A percentile compares a stretch with the other conserved stretches of the same genome.
phyloP scores from a whole-genome alignment of 805 yeast species.

The Schwanniomyces yamadae region DNA sequence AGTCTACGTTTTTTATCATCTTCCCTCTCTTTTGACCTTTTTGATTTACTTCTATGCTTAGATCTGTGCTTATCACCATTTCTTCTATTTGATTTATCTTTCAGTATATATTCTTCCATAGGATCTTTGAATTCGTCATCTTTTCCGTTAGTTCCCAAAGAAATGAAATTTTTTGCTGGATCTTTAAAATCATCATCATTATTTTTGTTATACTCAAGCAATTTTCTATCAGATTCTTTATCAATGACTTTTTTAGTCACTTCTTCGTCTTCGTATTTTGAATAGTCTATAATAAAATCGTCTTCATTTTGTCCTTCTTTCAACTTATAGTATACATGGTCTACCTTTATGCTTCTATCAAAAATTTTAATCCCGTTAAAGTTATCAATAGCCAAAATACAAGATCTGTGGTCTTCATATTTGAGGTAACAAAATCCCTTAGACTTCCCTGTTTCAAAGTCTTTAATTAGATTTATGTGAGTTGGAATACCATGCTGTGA shows the following conservation, averaged over 20 bases:
- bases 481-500: conserved; percentile 90
- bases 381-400: conserved; percentile 86
- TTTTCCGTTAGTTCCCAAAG: conserved; percentile 18
- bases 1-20: background rate
- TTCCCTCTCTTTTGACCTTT: background rate
- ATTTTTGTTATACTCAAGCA: background rate
- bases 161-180: conserved; percentile 27
- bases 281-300: conserved; percentile 33
- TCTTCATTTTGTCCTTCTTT: conserved; percentile 52
- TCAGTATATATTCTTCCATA: conserved; percentile 15
- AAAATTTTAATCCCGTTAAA: conserved; percentile 66
- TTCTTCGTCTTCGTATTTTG: conserved; percentile 14
- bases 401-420: conserved; percentile 77
- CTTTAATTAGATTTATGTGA: conserved; percentile 67
- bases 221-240: background rate
- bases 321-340: conserved; percentile 65
- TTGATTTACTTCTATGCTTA: background rate
- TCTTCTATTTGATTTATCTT: conserved; percentile 2
- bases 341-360: conserved; percentile 56
- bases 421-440: conserved; percentile 79
- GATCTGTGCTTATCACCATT: conserved; percentile 2
- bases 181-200: conserved; percentile 32
- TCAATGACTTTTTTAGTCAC: conserved; percentile 4
- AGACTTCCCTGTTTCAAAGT: conserved; percentile 45
- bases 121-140: conserved; percentile 36